Base-by-base conservation (phyloP, 352 stramenopile genomes). In the Phytophthora pluvialis region DNA sequence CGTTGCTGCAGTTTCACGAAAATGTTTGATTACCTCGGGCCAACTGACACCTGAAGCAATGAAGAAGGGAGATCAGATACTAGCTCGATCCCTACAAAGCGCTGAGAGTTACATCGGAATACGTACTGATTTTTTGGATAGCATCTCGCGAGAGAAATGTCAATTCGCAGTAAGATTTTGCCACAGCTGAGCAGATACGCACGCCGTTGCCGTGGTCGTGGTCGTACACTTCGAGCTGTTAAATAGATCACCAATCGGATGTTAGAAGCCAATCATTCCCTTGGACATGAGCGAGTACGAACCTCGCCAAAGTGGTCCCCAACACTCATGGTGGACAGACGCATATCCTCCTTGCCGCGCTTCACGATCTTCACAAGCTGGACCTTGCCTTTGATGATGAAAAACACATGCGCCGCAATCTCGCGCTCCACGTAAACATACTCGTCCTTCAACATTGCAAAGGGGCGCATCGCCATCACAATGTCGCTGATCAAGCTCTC, bases 281-380 rank as follows among this genome's bases (percentile, higher is more conserved):
- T 38, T 36, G 33, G 11, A n/a, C 28, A 45, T 29, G 25, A 2
- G 8, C 12, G n/a, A 45, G 26, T 16, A 60, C 69, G 10, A 64
- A 88, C 80, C 77, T 95, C 87, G n/a, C 87, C 87, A 73, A 95
- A 95, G 53, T 95, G 83, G 21, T 93, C 79, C 10, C 87, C 87
- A 18, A 83, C 44, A 0, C 28, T 52, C 40, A 91, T 68, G 8
- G 75, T 70, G 1, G 73, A 67, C 8, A 95, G 50, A 18, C 73
- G 72, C 26, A 70, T 64, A 16, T 95, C 87, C 12, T 74, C 76
- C 16, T 75, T 81, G 0, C 60, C 72, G 11, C 54, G 65, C 2
- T 73, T 57, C 10, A 78, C 68, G 25, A 82, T 78, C 57, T 89
- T 90, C 32, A 85, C 84, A 7, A 95, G 56, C 28, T 78, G 61